These are phyloP conservation scores for Cyclotella kingstonii DNA, from an alignment of 108 stramenopile genomes.

Conservation along the genomic window DNA sequence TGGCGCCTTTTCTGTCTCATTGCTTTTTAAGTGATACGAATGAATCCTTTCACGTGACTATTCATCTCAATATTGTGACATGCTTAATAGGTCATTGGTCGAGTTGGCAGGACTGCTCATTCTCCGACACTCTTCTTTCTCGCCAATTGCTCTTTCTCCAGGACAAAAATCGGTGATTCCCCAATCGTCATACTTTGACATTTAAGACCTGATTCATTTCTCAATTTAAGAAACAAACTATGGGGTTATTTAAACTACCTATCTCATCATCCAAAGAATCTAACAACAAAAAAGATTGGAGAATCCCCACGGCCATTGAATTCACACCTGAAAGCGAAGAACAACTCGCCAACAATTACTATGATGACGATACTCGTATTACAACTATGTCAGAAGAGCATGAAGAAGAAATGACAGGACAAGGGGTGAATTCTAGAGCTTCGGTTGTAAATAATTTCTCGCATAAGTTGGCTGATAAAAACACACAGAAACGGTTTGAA, in stretches of 20 bases:
- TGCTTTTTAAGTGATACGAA: too few relatives aligned
- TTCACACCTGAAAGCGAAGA: conserved; percentile 1
- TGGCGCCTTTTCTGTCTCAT: too few relatives aligned
- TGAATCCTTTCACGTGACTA: too few relatives aligned
- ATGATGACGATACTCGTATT: conserved; percentile 1
- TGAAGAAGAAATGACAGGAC: conserved; percentile 5
- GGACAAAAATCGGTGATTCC: too few relatives aligned
- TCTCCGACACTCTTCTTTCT: too few relatives aligned
- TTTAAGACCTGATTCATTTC: too few relatives aligned
- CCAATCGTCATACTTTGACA: too few relatives aligned
- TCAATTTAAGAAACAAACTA: not conserved
- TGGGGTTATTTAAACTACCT: conserved; percentile 12
- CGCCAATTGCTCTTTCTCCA: too few relatives aligned
- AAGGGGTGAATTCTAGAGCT: conserved; percentile 1
- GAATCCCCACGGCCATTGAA: conserved; percentile 16
- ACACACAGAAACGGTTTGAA: not conserved
- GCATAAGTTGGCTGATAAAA: not conserved
- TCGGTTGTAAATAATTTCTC: not conserved
- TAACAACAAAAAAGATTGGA: too few relatives aligned
- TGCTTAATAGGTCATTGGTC: too few relatives aligned
- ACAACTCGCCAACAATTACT: not conserved
- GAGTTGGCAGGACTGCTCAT: too few relatives aligned
- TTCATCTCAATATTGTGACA: too few relatives aligned
- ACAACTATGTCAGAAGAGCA: not conserved
- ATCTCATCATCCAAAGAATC: not conserved